Conservation (phyloP, 192 early-diverging fungal species). For the Coemansia asiatica region DNA sequence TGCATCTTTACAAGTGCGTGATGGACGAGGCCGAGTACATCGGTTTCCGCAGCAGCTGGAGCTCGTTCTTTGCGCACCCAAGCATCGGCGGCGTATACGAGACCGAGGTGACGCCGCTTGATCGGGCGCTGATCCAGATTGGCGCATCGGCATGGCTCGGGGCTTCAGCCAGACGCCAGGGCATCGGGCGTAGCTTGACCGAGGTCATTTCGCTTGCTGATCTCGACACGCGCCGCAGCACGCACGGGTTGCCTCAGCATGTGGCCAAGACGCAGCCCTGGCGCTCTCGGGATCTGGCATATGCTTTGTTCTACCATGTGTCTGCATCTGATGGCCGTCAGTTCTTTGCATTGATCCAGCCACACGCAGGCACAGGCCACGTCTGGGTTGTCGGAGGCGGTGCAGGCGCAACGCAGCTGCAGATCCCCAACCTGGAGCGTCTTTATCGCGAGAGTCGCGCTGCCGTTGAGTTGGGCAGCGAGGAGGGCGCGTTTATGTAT, state of each 20-base stretch:
- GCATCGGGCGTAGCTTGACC: slow-evolving; percentile 20
- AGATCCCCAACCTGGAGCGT: slow-evolving; percentile 69
- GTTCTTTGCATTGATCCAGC: slow-evolving; percentile 71
- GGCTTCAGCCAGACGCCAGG: slow-evolving; percentile 19
- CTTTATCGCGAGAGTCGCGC: slow-evolving; percentile 63
- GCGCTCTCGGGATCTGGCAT: slow-evolving; percentile 55
- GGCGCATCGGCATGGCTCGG: slow-evolving; percentile 60
- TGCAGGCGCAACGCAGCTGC: slow-evolving; percentile 55
- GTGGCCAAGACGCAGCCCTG: slow-evolving; percentile 15
- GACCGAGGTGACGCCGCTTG: slow-evolving; percentile 77
- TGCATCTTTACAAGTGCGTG: slow-evolving; percentile 75
- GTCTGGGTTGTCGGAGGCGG: slow-evolving; percentile 77
- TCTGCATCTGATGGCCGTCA: slow-evolving; percentile 38
- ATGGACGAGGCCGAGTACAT: slow-evolving; percentile 82
- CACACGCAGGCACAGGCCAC: slow-evolving; percentile 55
- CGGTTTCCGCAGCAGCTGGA: slow-evolving; percentile 69
- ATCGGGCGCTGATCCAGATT: slow-evolving; percentile 77
- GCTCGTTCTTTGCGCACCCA: slow-evolving; percentile 81
- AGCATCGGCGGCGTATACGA: slow-evolving; percentile 94
- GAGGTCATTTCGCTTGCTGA: slow-evolving; percentile 33
- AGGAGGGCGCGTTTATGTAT: slow-evolving; percentile 49
- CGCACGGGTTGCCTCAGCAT: slow-evolving; percentile 19
- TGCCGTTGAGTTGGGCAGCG: slow-evolving; percentile 13
- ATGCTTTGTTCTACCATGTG: slow-evolving; percentile 79
- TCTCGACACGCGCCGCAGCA: slow-evolving; percentile 34